Evolutionary conservation across 805 yeast species (phyloP).

Genomic region (Ogataea ganodermae): DNA sequence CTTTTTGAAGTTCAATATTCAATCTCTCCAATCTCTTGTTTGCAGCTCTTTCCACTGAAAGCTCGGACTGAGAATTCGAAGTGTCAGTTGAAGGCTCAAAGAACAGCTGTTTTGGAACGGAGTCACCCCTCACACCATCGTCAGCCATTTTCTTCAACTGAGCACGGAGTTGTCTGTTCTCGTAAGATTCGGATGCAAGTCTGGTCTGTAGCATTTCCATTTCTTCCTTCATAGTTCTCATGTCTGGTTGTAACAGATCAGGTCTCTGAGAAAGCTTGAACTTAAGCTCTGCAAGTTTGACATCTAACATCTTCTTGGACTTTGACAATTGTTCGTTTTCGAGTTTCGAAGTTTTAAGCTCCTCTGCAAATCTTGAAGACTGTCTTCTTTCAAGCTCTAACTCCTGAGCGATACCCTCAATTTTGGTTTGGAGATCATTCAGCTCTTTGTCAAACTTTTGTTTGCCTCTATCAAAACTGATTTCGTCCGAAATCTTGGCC

Average conservation of each 20-base stretch:
- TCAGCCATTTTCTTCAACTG: slow-evolving; percentile 40
- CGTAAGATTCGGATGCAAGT: slow-evolving; percentile 64
- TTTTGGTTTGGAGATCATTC: slow-evolving; percentile 35
- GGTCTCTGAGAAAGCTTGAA: slow-evolving; percentile 33
- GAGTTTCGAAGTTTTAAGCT: slow-evolving; percentile 30
- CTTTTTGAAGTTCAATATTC: slow-evolving; percentile 38
- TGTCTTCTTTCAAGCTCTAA: slow-evolving; percentile 31
- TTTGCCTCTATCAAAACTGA: slow-evolving; percentile 46
- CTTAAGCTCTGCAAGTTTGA: slow-evolving; percentile 35
- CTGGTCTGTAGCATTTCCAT: slow-evolving; percentile 60
- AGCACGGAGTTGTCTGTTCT: slow-evolving; percentile 50
- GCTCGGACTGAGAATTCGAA: slow-evolving; percentile 15
- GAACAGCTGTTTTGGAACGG: slow-evolving; percentile 1
- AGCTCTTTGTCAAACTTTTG: slow-evolving; percentile 44
- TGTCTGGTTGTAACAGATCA: slow-evolving; percentile 16
- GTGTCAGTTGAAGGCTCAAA: slow-evolving; percentile 2
- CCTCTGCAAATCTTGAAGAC: slow-evolving; percentile 26
- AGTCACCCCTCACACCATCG: slow-evolving; percentile 3
- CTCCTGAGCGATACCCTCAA: slow-evolving; percentile 33
- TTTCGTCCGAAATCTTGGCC: slow-evolving; percentile 44
- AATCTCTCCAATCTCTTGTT: slow-evolving; percentile 35
- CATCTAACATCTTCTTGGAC: slow-evolving; percentile 34
- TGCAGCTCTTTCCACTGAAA: slow-evolving; percentile 32
- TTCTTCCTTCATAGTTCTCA: slow-evolving; percentile 48
- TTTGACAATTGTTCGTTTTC: slow-evolving; percentile 38